Evolutionary conservation across 2,329 filamentous ascomycete species (phyloP), one percentile per base, ranked within the genome.

Genomic region (Aspergillus nomiae): DNA sequence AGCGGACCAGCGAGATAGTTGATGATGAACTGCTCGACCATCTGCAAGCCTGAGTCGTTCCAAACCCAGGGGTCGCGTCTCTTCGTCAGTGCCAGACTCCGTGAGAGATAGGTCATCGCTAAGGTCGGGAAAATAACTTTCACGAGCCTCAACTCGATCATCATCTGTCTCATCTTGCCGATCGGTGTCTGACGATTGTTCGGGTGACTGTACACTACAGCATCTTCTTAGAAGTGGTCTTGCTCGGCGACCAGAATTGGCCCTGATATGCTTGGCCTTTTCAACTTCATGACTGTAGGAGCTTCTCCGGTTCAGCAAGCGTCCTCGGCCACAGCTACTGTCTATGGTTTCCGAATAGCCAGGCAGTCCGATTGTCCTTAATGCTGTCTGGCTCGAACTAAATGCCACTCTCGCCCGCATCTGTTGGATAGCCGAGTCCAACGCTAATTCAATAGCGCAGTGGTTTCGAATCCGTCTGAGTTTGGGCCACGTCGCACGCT

Each of bases 401-500:
- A 79, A 76, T 6, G 75, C 71, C 14, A 79, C 76, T 38, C 74
- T 70, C 12, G 76, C 77, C 36, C 77, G 76, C 76, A 78, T 78
- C 32, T 75, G 72, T 62, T 77, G 76, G 36, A 80, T 76, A 9
- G 77, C 78, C 38, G 70, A 67, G 63, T 80, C 78, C 1, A 98
- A 80, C 4, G 93, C 92, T 54, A 97, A 80, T 75, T 98, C 94
- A 60, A 97, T 92, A 3, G 93, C 92, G 69, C 92, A 92, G 60
- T 93, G 90, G 72, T 97, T 95, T 45, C 91, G 85, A 70, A 98
- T 91, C 14, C 92, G 88, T 66, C 90, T 90, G 11, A 98, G 81
- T 74, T 94, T 94, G 0, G 94, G 93, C 94, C 94, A 98, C 0
- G 94, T 96, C 3, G 94, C 94, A 62, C 89, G 85, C 76, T 97